Conservation (phyloP, 1,284 basidiomycete genomes). For the Ustilago trichophora region DNA sequence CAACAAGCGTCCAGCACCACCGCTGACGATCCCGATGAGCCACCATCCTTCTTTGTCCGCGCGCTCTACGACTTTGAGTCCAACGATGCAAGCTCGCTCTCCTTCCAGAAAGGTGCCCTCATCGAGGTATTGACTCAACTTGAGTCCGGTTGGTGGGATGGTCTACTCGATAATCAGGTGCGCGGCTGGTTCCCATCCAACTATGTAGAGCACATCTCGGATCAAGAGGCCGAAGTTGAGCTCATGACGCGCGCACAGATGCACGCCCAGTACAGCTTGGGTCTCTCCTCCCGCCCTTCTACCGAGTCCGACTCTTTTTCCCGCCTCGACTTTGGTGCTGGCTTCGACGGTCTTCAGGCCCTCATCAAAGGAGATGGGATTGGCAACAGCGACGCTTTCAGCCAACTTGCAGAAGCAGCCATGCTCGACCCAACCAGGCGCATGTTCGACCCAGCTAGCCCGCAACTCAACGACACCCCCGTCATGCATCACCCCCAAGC, state of each 20-base stretch:
- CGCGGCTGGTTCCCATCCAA: slow-evolving; percentile 98
- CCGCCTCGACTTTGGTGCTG: slow-evolving; percentile 44
- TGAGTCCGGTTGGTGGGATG: slow-evolving; percentile 98
- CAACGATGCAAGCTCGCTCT: slow-evolving; percentile 84
- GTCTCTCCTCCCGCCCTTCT: slow-evolving; percentile 21
- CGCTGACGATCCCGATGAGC: slow-evolving; percentile 34
- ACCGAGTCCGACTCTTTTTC: slow-evolving; percentile 39
- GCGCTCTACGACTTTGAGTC: slow-evolving; percentile 85
- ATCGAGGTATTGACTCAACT: slow-evolving; percentile 93
- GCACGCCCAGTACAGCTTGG: slow-evolving; percentile 27
- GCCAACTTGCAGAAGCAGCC: slow-evolving; percentile 57
- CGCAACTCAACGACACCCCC: slow-evolving; percentile 8
- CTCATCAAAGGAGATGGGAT: slow-evolving; percentile 44
- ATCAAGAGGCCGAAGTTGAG: slow-evolving; percentile 72
- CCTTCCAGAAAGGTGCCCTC: slow-evolving; percentile 84
- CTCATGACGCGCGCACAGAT: slow-evolving; percentile 34
- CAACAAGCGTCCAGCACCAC: slow-evolving; percentile 16
- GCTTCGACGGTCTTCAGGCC: slow-evolving; percentile 47
- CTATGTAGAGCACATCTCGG: slow-evolving; percentile 82
- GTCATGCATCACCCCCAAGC: background rate
- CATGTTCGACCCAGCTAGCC: slow-evolving; percentile 20
- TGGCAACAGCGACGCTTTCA: slow-evolving; percentile 52
- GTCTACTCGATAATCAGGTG: slow-evolving; percentile 74
- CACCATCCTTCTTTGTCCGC: slow-evolving; percentile 78
- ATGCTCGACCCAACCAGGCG: slow-evolving; percentile 37